Evolutionary conservation across 2,329 filamentous ascomycete genomes (phyloP).

Genomic region (Calonectria pseudoreteaudii): DNA sequence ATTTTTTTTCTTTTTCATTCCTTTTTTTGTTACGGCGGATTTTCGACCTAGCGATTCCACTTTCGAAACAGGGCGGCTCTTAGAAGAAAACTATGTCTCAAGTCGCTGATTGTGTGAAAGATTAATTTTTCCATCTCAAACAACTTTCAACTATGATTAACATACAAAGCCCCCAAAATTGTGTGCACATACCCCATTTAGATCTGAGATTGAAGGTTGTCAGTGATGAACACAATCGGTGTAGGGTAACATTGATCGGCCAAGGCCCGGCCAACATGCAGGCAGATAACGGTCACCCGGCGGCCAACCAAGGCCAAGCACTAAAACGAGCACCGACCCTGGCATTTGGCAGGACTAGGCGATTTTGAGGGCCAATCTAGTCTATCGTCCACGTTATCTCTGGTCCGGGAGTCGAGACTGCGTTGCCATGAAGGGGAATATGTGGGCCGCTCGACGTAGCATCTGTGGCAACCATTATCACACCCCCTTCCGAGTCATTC

Average conservation of each 20-base stretch:
- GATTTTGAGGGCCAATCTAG: background rate
- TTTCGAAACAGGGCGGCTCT: too few relatives aligned
- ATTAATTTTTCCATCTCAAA: background rate
- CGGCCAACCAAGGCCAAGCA: slow-evolving; percentile 3
- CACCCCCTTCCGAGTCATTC: background rate
- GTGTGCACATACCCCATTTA: background rate
- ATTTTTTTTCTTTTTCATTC: too few relatives aligned
- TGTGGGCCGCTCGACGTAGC: background rate
- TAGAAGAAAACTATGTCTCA: too few relatives aligned
- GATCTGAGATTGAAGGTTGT: background rate
- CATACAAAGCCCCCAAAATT: background rate
- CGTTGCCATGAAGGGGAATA: background rate
- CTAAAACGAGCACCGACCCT: background rate
- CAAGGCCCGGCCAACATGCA: background rate
- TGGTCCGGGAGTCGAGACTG: background rate
- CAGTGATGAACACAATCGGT: background rate
- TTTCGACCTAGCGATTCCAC: too few relatives aligned
- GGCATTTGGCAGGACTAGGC: background rate
- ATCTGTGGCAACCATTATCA: slow-evolving; percentile 1
- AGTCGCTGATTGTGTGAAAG: background rate
- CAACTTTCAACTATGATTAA: background rate
- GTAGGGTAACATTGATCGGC: slow-evolving; percentile 1
- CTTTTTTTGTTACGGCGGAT: too few relatives aligned
- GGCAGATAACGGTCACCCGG: background rate
- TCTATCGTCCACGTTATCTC: background rate